These are phyloP conservation scores for Scedosporium boydii DNA, from an alignment of 2,329 filamentous ascomycete genomes.

Conservation along the genomic window DNA sequence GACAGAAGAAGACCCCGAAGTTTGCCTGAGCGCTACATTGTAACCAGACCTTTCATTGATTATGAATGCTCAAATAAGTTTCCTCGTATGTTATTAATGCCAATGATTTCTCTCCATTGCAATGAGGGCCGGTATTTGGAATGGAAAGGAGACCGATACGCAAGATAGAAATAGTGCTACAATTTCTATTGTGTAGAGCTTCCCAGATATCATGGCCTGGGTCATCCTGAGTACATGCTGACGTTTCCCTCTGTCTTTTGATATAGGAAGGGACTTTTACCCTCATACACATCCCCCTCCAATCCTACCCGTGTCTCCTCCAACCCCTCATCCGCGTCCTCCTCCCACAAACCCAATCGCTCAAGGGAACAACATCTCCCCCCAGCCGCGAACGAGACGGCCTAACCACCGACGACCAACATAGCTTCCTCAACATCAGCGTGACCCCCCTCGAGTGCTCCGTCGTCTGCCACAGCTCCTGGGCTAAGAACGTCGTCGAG, in stretches of 20 bases:
- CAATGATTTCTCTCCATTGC: too few species aligned
- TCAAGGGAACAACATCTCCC: conserved; percentile 14
- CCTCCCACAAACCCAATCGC: conserved; percentile 50
- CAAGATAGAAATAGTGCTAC: too few species aligned
- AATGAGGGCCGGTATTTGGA: too few species aligned
- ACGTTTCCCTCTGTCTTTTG: conserved; percentile 18
- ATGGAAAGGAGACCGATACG: too few species aligned
- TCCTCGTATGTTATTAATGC: conserved; percentile 35
- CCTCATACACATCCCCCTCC: conserved; percentile 81
- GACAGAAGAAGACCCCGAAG: neutral
- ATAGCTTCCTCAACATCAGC: conserved; percentile 87
- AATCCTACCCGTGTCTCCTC: conserved; percentile 67
- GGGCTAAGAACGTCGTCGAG: conserved; percentile 65
- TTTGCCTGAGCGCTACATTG: neutral
- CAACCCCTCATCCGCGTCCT: conserved; percentile 82
- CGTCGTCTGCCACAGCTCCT: conserved; percentile 71
- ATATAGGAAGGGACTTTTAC: conserved; percentile 74
- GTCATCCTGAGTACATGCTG: conserved; percentile 11
- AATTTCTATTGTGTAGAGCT: too few species aligned
- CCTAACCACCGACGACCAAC: conserved; percentile 42
- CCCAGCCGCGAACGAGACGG: conserved; percentile 32
- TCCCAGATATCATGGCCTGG: too few species aligned
- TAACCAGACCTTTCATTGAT: neutral
- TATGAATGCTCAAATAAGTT: conserved; percentile 50
- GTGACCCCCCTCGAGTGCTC: conserved; percentile 90